Percentiles rank a stretch among this genome's conserved stretches.
phyloP scores from a whole-genome alignment of 257 asterid species.

The Lithospermum erythrorhizon region DNA sequence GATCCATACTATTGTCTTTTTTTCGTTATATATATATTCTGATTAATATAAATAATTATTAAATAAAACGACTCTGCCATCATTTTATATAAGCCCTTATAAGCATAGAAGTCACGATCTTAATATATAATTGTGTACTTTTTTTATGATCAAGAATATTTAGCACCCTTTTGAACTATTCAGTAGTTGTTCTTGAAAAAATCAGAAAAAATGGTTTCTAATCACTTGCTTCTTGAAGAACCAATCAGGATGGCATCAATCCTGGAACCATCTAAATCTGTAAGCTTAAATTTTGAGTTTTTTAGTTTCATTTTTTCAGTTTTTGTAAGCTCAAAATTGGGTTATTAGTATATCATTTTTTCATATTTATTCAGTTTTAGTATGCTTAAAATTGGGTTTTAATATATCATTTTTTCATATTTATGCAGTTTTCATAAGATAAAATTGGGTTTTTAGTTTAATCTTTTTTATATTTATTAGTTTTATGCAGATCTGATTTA shows the following conservation, averaged over 20 bases:
- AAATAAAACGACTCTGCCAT: too few species aligned
- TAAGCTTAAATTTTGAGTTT: constrained; percentile 16
- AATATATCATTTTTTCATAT: constrained; percentile 10
- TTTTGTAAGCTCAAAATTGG: too few species aligned
- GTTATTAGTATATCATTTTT: background rate
- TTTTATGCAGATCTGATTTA: background rate
- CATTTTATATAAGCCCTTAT: too few species aligned
- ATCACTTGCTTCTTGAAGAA: constrained; percentile 79
- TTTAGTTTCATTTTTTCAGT: background rate
- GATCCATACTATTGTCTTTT: too few species aligned
- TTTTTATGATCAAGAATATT: background rate
- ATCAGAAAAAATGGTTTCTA: constrained; percentile 47
- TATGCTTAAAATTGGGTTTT: background rate
- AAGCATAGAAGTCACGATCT: too few species aligned
- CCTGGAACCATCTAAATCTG: constrained; percentile 84
- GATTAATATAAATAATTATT: too few species aligned
- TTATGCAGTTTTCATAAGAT: background rate
- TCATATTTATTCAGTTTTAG: constrained; percentile 13
- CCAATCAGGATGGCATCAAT: constrained; percentile 94
- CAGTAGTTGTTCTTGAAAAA: background rate
- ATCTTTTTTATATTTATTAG: constrained; percentile 11
- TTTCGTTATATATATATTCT: too few species aligned
- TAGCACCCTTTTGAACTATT: background rate
- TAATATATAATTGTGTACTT: too few species aligned
- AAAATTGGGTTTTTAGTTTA: background rate